Evolutionary conservation across 805 yeast genomes (phyloP).

Genomic region (Teunomyces panamensis): DNA sequence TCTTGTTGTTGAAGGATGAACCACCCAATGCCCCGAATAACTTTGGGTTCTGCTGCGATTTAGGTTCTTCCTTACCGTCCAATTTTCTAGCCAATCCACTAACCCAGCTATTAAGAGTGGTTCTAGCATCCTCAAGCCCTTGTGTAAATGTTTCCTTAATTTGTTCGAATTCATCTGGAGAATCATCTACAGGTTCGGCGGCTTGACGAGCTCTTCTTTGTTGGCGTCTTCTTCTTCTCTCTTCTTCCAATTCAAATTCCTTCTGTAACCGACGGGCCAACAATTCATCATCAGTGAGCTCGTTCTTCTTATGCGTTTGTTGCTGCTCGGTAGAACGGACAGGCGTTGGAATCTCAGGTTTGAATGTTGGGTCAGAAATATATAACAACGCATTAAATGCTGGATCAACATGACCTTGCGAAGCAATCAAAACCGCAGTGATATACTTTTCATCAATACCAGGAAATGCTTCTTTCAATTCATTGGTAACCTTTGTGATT

Average conservation of each 20-base stretch:
- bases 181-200: constrained; percentile 28
- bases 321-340: constrained; percentile 3
- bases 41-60: constrained; percentile 23
- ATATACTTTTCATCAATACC: constrained; percentile 64
- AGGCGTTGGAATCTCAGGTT: constrained; percentile 48
- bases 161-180: constrained; percentile 61
- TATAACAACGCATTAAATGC: constrained; percentile 87
- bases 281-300: constrained; percentile 63
- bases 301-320: constrained; percentile 14
- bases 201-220: constrained; percentile 12
- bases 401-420: constrained; percentile 73
- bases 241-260: constrained; percentile 49
- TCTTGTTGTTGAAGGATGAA: constrained; percentile 29
- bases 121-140: constrained; percentile 78
- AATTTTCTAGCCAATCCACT: constrained; percentile 59
- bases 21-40: constrained; percentile 48
- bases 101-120: constrained; percentile 76
- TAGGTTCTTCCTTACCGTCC: constrained; percentile 19
- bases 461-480: constrained; percentile 86
- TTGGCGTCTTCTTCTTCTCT: constrained; percentile 28
- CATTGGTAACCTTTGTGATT: constrained; percentile 48
- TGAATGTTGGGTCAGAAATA: constrained; percentile 67
- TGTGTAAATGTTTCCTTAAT: constrained; percentile 65
- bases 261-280: constrained; percentile 79
- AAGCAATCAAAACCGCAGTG: constrained; percentile 80